Conservation (phyloP, 148 eudicot genomes). For the Drosera capensis region DNA sequence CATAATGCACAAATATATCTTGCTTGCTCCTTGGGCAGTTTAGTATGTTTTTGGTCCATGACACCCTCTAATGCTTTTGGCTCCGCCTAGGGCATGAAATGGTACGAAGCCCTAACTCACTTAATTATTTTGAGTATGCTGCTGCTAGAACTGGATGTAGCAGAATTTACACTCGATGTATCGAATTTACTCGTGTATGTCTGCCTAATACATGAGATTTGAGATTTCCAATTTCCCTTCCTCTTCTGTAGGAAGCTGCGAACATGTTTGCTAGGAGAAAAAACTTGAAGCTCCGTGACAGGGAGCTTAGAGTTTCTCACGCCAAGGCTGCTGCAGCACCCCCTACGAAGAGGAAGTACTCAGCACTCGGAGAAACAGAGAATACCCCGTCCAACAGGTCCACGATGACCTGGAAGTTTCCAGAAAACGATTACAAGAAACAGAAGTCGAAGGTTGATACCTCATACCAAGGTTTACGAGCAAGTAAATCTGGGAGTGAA, state of each 20-base stretch:
- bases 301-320: slow-evolving; percentile 59
- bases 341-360: slow-evolving; percentile 43
- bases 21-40: no score
- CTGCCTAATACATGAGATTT: neutral
- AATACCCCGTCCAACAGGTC: slow-evolving; percentile 21
- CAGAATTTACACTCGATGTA: neutral
- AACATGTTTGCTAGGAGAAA: slow-evolving; percentile 43
- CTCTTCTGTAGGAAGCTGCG: slow-evolving; percentile 56
- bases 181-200: neutral
- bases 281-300: slow-evolving; percentile 65
- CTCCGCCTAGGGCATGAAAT: no score
- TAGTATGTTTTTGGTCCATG: no score
- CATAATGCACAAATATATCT: no score
- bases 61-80: no score
- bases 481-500: slow-evolving; percentile 60
- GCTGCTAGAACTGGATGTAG: neutral
- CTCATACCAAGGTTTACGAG: slow-evolving; percentile 80
- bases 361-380: slow-evolving; percentile 15
- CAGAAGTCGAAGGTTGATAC: slow-evolving; percentile 14
- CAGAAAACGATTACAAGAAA: slow-evolving; percentile 13
- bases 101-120: no score
- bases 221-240: neutral
- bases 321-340: slow-evolving; percentile 36
- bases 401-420: slow-evolving; percentile 7
- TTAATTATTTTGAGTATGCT: neutral